These are phyloP conservation scores for Tricholoma bakamatsutake DNA, from an alignment of 768 basidiomycete species.

Conservation along the genomic window DNA sequence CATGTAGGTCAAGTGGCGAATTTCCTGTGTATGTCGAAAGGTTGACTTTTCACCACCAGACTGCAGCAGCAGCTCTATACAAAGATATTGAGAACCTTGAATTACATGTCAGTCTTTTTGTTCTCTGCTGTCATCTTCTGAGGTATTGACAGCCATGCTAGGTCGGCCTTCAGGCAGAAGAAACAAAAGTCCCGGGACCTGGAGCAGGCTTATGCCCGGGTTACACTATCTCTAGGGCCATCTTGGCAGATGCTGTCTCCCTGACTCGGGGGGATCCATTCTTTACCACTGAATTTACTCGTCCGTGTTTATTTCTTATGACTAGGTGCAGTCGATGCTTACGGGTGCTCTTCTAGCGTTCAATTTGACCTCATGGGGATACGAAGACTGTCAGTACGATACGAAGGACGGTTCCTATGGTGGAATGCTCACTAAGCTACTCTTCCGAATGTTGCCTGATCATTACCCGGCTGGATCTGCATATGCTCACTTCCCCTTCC, in stretches of 20 bases:
- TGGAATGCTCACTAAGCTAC: slow-evolving; percentile 66
- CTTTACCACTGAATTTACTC: slow-evolving; percentile 71
- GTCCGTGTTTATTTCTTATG: slow-evolving; percentile 32
- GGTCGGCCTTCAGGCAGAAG: slow-evolving; percentile 69
- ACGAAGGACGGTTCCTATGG: slow-evolving; percentile 66
- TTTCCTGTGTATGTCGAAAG: not conserved
- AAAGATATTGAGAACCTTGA: slow-evolving; percentile 74
- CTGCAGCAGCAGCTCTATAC: slow-evolving; percentile 60
- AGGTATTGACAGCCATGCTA: slow-evolving; percentile 13
- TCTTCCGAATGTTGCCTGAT: slow-evolving; percentile 66
- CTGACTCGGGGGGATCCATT: slow-evolving; percentile 77
- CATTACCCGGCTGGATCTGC: slow-evolving; percentile 59
- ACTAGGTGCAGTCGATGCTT: not conserved
- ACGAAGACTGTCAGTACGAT: slow-evolving; percentile 62
- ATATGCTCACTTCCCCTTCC: slow-evolving; percentile 80
- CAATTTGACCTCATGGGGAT: slow-evolving; percentile 79
- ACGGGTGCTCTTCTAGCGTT: slow-evolving; percentile 35
- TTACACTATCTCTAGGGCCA: slow-evolving; percentile 81
- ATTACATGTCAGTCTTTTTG: slow-evolving; percentile 48
- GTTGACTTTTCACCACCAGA: slow-evolving; percentile 33
- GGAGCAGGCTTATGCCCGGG: slow-evolving; percentile 80
- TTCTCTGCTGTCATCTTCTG: not conserved
- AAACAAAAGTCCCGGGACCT: slow-evolving; percentile 54
- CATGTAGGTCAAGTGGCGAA: slow-evolving; percentile 30
- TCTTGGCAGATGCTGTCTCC: slow-evolving; percentile 72